Base-by-base conservation (phyloP, 306 rosid species). In the Trifolium subterraneum region DNA sequence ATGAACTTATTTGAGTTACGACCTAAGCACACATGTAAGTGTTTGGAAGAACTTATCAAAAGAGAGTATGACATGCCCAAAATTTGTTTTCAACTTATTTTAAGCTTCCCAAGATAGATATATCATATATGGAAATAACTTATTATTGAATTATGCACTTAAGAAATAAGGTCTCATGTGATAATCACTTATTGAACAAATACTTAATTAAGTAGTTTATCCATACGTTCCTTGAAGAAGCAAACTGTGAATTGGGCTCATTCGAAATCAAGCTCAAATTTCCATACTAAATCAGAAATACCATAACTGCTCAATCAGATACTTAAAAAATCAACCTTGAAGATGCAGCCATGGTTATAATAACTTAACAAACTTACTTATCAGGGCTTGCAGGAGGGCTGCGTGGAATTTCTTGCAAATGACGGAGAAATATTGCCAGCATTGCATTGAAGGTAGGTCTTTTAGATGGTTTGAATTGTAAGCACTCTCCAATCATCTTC, bases 401-500 rank as follows among this genome's bases (percentile, higher is more conserved):
- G 56, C 90, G 90, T 0, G 99, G 99, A 79, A 94, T 87, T 86
- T 92, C 99, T 77, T 88, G 97, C 86, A 94, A 87, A 90, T 92
- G 89, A 71, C 86, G 99, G 79, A 94, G 96, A 77, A 94, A 94
- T 73, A 84, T 88, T 72, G 97, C 90, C 48, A 94, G 76, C 93
- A 94, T 94, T 58, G 92, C 90, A 76, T 73, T 90, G 77, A 94
- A 94, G 59, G 93, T 88, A 42, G 99, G 99, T 73, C 99, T 87
- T 88, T 74, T 88, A 47, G 96, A 75, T 60, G 97, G 89, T 83
- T 92, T 94, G 89, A 90, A 92, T 81, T 90, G 97, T 86, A 94
- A 81, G 86, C 99, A 94, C 81, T 94, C 99, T 41, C 99, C 99
- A 72, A 94, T 92, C 99, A 91, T 94, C 84, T 88, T 94, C 99